Conservation (phyloP, 805 yeast genomes). For the Wilhelminamyces savonicus region DNA sequence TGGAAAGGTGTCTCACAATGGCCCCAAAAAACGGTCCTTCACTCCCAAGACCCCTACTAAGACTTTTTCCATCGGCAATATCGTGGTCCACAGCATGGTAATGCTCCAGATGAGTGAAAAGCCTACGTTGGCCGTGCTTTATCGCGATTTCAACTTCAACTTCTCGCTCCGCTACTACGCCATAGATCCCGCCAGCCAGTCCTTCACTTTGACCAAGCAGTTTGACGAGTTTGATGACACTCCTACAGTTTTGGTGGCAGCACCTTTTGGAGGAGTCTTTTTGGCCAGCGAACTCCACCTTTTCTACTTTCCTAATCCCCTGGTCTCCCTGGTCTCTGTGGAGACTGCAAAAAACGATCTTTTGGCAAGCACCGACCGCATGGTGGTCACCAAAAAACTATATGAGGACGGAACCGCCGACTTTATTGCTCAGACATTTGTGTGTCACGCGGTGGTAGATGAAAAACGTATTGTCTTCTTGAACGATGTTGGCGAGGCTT, state of each 20-base stretch:
- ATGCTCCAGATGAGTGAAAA: constrained; percentile 4
- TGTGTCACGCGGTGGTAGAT: constrained; percentile 17
- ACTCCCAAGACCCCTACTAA: too few species aligned
- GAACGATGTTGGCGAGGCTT: constrained; percentile 23
- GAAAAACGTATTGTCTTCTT: constrained; percentile 18
- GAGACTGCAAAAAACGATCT: constrained; percentile 4
- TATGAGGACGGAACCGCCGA: not conserved
- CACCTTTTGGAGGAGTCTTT: constrained; percentile 18
- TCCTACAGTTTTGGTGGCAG: constrained; percentile 21
- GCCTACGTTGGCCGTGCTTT: constrained; percentile 22
- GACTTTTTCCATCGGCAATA: constrained; percentile 13
- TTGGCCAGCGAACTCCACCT: constrained; percentile 18
- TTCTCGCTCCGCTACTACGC: constrained; percentile 25
- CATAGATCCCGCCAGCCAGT: constrained; percentile 4
- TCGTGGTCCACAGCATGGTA: constrained; percentile 11
- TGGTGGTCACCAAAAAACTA: constrained; percentile 14
- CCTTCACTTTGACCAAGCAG: constrained; percentile 11
- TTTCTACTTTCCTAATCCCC: constrained; percentile 22
- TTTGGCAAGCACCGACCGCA: constrained; percentile 7
- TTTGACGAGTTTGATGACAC: constrained; percentile 23
- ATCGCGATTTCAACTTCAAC: constrained; percentile 27
- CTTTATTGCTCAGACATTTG: constrained; percentile 1
- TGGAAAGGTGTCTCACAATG: too few species aligned
- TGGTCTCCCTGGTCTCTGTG: constrained; percentile 5
- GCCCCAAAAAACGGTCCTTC: too few species aligned